Evolutionary conservation across 2,329 filamentous ascomycete species (phyloP), one percentile per base, ranked within the genome.

Genomic region (Cercospora janseana): DNA sequence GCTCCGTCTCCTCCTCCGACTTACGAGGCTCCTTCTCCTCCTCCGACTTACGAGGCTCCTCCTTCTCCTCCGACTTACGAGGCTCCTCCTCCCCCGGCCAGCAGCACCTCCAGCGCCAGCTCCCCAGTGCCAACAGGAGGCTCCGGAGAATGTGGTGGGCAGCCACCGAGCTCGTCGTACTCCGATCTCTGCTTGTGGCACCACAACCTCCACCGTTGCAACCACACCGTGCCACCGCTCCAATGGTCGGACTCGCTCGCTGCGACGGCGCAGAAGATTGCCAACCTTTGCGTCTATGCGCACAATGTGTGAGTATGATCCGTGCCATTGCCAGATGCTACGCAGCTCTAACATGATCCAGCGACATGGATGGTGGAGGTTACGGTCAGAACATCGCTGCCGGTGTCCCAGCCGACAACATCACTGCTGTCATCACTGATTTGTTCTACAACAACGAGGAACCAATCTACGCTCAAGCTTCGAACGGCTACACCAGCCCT

Each of bases 381-480:
- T 94, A 93, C 66, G 93, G 93, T 34, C 93, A 98, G 75, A 98
- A 97, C 79, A 85, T 97, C 52, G 92, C 88, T 65, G 83, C 85
- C 54, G 76, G 84, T 59, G 77, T 80, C 53, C 64, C 70, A 2
- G 67, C 72, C n/a, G 71, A 69, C 53, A 79, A 83, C 38, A 76
- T 88, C 56, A 81, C 82, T 46, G 75, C 79, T 57, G 82, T 86
- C 60, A 83, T 92, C 66, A 88, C 83, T 63, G 80, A 92, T 67
- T 77, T 85, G 72, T 96, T 93, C 88, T 96, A 96, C 80, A 88
- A 93, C 69, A 80, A 80, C 63, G 89, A 95, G 71, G 75, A 86
- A 62, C 66, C 67, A 56, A 83, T 78, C 70, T 77, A 77, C 51
- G 63, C 66, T 23, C 69, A 72, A 46, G 32, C 28, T 31, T 2